Evolutionary conservation across 2,329 filamentous ascomycete species (phyloP).

Genomic region (Colletotrichum sp.): DNA sequence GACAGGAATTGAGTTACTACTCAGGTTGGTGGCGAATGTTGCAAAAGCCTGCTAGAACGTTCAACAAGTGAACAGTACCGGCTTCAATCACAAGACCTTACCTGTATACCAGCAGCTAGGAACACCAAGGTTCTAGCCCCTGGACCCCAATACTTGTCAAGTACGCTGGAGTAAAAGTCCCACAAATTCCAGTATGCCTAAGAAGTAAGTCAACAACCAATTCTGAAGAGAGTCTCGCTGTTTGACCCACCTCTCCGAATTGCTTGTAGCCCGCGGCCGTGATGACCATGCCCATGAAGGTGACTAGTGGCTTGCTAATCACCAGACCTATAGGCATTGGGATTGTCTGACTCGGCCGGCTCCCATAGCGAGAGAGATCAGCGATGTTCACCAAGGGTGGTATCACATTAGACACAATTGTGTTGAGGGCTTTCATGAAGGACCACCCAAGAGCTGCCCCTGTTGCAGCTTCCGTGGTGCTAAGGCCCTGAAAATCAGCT

Average conservation of each 20-base stretch:
- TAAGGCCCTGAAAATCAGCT: neutral
- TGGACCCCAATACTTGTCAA: constrained; percentile 1
- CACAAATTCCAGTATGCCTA: constrained; percentile 5
- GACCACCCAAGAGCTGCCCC: neutral
- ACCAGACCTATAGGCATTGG: neutral
- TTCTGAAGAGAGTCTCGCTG: neutral
- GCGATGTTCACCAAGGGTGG: neutral
- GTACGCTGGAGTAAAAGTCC: neutral
- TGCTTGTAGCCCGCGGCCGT: neutral
- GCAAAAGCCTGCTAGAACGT: neutral
- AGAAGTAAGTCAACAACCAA: no score
- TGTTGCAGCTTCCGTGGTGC: neutral
- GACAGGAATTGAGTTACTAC: neutral
- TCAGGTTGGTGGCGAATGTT: neutral
- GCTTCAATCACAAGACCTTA: neutral
- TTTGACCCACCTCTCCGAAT: neutral
- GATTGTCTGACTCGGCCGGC: neutral
- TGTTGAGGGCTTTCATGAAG: neutral
- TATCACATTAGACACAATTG: neutral
- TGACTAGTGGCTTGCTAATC: constrained; percentile 1
- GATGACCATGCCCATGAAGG: neutral
- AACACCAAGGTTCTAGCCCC: neutral
- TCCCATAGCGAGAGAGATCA: neutral
- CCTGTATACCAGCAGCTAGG: neutral
- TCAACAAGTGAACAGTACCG: rapidly evolving